Evolutionary conservation across 306 rosid genomes (phyloP).

Genomic region (Castanospermum australe): DNA sequence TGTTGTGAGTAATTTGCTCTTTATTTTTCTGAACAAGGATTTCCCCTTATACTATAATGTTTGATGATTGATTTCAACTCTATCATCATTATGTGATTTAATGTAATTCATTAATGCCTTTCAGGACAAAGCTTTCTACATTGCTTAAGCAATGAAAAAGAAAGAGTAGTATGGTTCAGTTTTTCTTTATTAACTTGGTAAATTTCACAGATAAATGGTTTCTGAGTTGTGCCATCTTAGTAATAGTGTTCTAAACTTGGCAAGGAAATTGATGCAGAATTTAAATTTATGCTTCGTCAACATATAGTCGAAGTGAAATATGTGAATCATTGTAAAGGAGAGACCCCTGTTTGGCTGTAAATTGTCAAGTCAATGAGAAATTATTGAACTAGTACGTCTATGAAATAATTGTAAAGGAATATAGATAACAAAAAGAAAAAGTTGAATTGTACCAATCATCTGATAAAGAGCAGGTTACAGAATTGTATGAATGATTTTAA

Average conservation of each 20-base stretch:
- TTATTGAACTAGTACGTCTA: too few relatives aligned
- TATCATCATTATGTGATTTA: not conserved
- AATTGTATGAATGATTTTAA: not conserved
- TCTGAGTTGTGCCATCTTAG: not conserved
- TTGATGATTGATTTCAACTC: not conserved
- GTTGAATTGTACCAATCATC: too few relatives aligned
- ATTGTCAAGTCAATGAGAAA: too few relatives aligned
- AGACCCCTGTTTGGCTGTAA: too few relatives aligned
- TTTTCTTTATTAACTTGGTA: too few relatives aligned
- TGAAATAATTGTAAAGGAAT: too few relatives aligned
- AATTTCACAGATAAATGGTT: not conserved
- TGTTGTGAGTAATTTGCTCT: slow-evolving; percentile 48
- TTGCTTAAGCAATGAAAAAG: slow-evolving; percentile 63
- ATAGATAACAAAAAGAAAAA: too few relatives aligned
- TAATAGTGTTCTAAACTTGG: not conserved
- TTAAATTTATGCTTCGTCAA: not conserved
- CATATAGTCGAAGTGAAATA: too few relatives aligned
- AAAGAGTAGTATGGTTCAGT: slow-evolving; percentile 65
- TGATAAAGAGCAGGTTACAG: too few relatives aligned
- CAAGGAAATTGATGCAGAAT: not conserved
- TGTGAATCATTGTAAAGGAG: too few relatives aligned
- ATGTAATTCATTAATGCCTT: not conserved
- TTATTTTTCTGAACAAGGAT: too few relatives aligned
- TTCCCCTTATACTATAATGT: not conserved
- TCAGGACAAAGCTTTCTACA: slow-evolving; percentile 73